Evolutionary conservation across 768 basidiomycete genomes (phyloP), one percentile per base, ranked within the genome.

Genomic region (Kwoniella botswanensis): DNA sequence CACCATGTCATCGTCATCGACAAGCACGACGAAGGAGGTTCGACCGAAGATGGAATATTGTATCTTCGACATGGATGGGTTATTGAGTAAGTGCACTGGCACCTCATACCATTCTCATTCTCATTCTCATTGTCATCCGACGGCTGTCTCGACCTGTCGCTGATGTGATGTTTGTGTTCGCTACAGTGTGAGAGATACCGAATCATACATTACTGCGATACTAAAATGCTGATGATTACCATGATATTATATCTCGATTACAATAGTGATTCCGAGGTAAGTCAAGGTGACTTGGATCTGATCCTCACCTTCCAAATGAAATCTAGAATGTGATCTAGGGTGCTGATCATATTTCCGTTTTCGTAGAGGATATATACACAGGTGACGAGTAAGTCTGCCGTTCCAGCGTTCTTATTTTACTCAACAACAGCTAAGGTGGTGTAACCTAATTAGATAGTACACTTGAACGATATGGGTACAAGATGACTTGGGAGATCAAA

Each of bases 31-130:
- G 10, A 13, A 46, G 18, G 61, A 17, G 42, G 21, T 12, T 43
- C 53, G 60, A 54, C 53, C 73, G 29, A 74, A 81, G 64, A 74
- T 79, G 50, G 81, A 83, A 56, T 83, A 83, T 75, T 74, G 65
- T 70, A 79, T 83, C 55, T 83, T 83, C 67, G 82, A 83, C 59
- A 80, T 83, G 79, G 82, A 83, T 64, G 82, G 82, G 42, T 72
- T 83, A 26, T 64, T 82, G 15, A 76, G 80, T 79, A 62, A 29
- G 76, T 76, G 15, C 53, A 6, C 35, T 35, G 35, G 35, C 35
- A 35, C 35, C 7, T 35, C 35, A 7, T 35, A 35, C 35, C 35
- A 53, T 11, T 50, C 43, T 63, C 22, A 63, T 18, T 42, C n/a
- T 52, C 12, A 26, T 35, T 35, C 35, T 35, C 35, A 9, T 35